These are phyloP conservation scores for Trametes sanguinea DNA, from an alignment of 768 basidiomycete genomes.

Conservation along the genomic window DNA sequence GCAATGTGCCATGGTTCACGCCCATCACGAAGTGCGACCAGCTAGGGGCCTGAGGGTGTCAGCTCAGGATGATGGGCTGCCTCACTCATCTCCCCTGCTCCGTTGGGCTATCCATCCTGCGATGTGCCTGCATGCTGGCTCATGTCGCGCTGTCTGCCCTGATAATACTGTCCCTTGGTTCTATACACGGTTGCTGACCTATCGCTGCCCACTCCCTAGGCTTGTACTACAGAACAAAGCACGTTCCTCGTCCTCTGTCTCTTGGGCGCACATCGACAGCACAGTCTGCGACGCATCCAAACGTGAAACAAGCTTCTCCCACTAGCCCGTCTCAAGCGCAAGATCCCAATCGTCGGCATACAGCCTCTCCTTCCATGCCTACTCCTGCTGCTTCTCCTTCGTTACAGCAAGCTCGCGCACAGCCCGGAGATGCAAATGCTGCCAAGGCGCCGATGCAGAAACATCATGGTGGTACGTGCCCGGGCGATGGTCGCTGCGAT, in stretches of 20 bases:
- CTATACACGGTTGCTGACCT: conserved; percentile 36
- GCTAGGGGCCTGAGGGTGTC: conserved; percentile 7
- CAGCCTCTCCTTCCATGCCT: conserved; percentile 26
- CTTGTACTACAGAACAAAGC: conserved; percentile 83
- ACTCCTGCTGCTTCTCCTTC: conserved; percentile 30
- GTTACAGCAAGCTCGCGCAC: conserved; percentile 23
- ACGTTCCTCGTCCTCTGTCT: conserved; percentile 69
- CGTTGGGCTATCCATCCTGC: conserved; percentile 13
- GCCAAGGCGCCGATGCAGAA: conserved; percentile 12
- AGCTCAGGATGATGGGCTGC: conserved; percentile 10
- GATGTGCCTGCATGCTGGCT: conserved; percentile 26
- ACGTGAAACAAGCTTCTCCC: conserved; percentile 34
- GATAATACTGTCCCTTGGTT: conserved; percentile 22
- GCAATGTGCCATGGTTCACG: conserved; percentile 18
- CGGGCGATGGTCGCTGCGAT: conserved; percentile 97
- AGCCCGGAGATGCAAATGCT: background rate
- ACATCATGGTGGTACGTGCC: conserved; percentile 72
- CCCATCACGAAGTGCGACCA: conserved; percentile 8
- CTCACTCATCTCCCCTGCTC: conserved; percentile 11
- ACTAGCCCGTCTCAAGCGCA: conserved; percentile 18
- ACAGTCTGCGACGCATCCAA: conserved; percentile 32
- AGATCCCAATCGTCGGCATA: conserved; percentile 17
- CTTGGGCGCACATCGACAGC: conserved; percentile 40
- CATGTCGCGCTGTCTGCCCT: conserved; percentile 23
- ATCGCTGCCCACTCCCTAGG: conserved; percentile 48